Evolutionary conservation across 1,284 basidiomycete species (phyloP), one percentile per base, ranked within the genome.

Genomic region (Austroboletus niveus): DNA sequence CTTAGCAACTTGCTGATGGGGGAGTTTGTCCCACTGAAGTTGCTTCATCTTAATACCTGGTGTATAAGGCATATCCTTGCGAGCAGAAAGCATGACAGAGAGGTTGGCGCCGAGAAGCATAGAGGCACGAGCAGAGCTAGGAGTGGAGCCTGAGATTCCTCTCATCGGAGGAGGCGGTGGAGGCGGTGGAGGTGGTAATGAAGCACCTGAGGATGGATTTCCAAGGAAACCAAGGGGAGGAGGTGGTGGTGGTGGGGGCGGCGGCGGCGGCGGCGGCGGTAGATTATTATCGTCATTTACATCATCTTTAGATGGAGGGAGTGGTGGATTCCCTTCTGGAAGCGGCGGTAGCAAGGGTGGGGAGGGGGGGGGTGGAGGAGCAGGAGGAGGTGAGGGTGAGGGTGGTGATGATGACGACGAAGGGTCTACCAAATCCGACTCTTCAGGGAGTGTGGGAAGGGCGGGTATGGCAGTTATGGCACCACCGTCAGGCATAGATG

Each of bases 1-100:
- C 65, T 88, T 89, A 2, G 73, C 72, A n/a, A 87, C 86, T 58
- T 92, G 81, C 60, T 92, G 84, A 56, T 92, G 91, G 40, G 89
- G 85, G 27, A 98, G 79, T 68, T 98, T 99, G 69, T 99, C 96
- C 96, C 97, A 99, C 66, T 99, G 96, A 45, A 99, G 76, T 70
- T 98, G 94, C 72, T 98, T 98, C 91, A 98, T 95, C 76, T 94
- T 94, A 47, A 84, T 87, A 54, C 81, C 85, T 1, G 95, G 92
- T 45, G 91, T 87, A 48, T 94, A 82, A 2, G 84, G 76, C 60
- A 98, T 83, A 63, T 93, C 92, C 71, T 98, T 98, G 47, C 94
- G 86, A 47, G 79, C 76, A 51, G 79, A 76, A 29, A 84, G 66
- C 52, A 82, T 68, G 42, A 74, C 74, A 58, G 75, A 77, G 43